Percentiles rank a stretch among this genome's conserved stretches.
Evolutionary conservation across 1,284 basidiomycete genomes (phyloP).

Genomic region (Volvariella surrecta): DNA sequence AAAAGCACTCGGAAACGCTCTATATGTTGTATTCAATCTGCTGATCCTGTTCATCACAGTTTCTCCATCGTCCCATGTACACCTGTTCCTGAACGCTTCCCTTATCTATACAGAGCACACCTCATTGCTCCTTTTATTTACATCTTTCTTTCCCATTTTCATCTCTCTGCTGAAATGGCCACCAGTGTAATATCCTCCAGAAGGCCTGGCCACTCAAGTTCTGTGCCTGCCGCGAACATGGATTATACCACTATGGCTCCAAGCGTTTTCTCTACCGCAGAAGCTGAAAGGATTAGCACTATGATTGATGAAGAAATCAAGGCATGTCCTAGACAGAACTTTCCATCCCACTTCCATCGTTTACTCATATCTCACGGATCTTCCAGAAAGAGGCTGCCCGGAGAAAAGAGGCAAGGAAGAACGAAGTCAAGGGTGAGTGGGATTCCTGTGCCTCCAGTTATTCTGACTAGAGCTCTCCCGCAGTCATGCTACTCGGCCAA

Average conservation of each 20-base stretch:
- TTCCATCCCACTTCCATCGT: not conserved
- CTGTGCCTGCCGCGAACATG: too few relatives aligned
- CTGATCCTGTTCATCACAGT: too few relatives aligned
- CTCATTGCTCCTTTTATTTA: not conserved
- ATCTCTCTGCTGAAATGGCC: not conserved
- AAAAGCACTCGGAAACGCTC: too few relatives aligned
- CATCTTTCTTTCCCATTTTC: not conserved
- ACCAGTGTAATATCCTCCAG: not conserved
- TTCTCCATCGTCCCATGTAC: not conserved
- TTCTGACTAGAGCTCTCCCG: conserved; percentile 4
- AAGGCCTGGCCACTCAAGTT: too few relatives aligned
- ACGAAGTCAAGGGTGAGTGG: conserved; percentile 62
- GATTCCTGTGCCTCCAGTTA: not conserved
- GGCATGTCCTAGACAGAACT: conserved; percentile 36
- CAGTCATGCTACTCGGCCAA: conserved; percentile 66
- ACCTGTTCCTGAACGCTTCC: not conserved
- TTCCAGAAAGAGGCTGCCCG: conserved; percentile 46
- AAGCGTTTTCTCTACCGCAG: not conserved
- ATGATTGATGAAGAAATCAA: conserved; percentile 65
- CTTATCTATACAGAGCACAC: not conserved
- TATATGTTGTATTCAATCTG: too few relatives aligned
- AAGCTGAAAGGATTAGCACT: conserved; percentile 37
- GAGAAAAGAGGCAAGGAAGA: conserved; percentile 37
- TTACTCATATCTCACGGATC: not conserved
- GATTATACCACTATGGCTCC: too few relatives aligned